Evolutionary conservation across 2,329 filamentous ascomycete species (phyloP), one percentile per base, ranked within the genome.

Genomic region (Septoria linicola): DNA sequence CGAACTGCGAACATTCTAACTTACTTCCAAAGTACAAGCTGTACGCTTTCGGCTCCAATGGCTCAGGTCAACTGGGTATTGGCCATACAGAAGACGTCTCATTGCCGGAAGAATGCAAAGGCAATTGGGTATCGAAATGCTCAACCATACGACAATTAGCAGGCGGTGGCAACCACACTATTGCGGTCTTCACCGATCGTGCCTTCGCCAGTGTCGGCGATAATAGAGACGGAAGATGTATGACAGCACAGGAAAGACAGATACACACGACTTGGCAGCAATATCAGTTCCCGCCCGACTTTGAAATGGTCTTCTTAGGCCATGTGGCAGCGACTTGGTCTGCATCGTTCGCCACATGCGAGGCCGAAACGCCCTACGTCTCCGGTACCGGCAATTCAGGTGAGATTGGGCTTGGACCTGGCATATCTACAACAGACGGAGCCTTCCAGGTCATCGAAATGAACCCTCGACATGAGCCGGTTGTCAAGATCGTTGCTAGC

Each of bases 91-190:
- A 72, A 10, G 75, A 78, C 61, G 67, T 70, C 0, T 70, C 71
- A 4, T 63, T 63, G 1, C 67, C 63, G 5, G 55, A 49, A 10
- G 37, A 54, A 21, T 34, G 34, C 20, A 42, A 50, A 35, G 35
- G 44, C 8, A 8, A 16, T 34, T 3, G 23, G 14, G 6, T 34
- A 32, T 14, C 19, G 10, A 21, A 20, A 17, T 14, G 19, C 7
- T 25, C 32, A 8, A 20, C 8, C 30, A 46, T 65, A 21, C 53
- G 49, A 25, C 52, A 60, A 11, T 74, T 85, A 20, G 71, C 66
- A 37, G 77, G 88, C 6, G 92, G 92, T 3, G 91, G 91, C 1
- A 96, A 96, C 64, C 92, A 96, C 68, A 95, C 89, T 0, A 72
- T 96, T 3, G 67, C 95, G 8, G 73, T 90, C 8, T 81, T 79